These are phyloP conservation scores for Fusarium domesticum DNA, from an alignment of 2,329 filamentous ascomycete species.

Conservation along the genomic window DNA sequence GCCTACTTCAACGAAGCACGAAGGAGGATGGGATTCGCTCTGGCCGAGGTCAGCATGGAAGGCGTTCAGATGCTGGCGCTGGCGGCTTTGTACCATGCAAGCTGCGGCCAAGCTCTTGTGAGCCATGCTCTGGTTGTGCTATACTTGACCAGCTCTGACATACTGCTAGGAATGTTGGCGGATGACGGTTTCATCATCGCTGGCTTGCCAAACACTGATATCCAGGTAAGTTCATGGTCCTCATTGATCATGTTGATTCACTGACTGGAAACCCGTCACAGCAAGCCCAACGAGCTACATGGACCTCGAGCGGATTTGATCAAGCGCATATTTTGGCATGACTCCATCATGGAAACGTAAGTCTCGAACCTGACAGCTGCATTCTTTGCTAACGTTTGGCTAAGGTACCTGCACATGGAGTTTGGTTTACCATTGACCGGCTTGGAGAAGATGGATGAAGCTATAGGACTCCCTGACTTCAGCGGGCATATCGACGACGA, in stretches of 20 bases:
- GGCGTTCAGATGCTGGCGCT: slow-evolving; percentile 58
- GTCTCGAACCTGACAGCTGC: neutral
- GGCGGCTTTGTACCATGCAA: slow-evolving; percentile 53
- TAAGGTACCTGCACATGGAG: slow-evolving; percentile 54
- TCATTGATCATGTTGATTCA: too few species aligned
- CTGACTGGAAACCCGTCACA: slow-evolving; percentile 5
- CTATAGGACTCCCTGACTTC: slow-evolving; percentile 55
- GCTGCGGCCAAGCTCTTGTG: slow-evolving; percentile 51
- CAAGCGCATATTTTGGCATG: slow-evolving; percentile 29
- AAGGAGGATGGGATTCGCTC: slow-evolving; percentile 55
- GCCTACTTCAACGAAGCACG: slow-evolving; percentile 61
- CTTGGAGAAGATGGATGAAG: slow-evolving; percentile 49
- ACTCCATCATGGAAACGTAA: slow-evolving; percentile 29
- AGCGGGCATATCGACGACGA: slow-evolving; percentile 45
- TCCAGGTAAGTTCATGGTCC: slow-evolving; percentile 49
- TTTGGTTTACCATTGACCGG: slow-evolving; percentile 56
- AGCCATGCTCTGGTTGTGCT: slow-evolving; percentile 15
- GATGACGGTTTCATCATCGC: slow-evolving; percentile 52
- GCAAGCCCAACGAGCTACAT: slow-evolving; percentile 25
- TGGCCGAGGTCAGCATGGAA: slow-evolving; percentile 54
- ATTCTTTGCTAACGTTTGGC: slow-evolving; percentile 11
- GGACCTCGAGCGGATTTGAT: slow-evolving; percentile 25
- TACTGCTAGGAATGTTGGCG: slow-evolving; percentile 57
- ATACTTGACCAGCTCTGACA: slow-evolving; percentile 1
- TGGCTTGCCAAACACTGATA: slow-evolving; percentile 55